Conservation (phyloP, 805 yeast species). For the Spencermartinsiella europaea region DNA sequence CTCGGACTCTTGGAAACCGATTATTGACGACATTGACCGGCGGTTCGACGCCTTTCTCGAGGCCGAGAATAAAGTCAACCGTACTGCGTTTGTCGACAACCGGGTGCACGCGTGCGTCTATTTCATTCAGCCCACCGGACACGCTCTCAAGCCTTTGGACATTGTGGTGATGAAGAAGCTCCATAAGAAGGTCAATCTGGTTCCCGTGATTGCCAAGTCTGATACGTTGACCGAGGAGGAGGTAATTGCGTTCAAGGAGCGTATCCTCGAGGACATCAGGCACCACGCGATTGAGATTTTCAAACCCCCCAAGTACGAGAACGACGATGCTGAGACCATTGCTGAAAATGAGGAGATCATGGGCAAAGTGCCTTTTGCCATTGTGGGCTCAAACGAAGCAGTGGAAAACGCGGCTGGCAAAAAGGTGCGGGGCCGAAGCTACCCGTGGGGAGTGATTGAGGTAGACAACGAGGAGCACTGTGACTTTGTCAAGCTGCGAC, state of each 20-base stretch:
- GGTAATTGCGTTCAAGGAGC: conserved; percentile 64
- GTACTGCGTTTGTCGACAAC: conserved; percentile 66
- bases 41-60: conserved; percentile 88
- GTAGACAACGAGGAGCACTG: conserved; percentile 92
- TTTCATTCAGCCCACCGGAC: conserved; percentile 97
- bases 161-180: conserved; percentile 81
- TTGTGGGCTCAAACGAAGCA: conserved; percentile 81
- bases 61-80: conserved; percentile 75
- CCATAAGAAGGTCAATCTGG: conserved; percentile 86
- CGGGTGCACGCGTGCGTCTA: conserved; percentile 91
- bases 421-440: conserved; percentile 80
- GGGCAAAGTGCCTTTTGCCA: conserved; percentile 81
- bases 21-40: conserved; percentile 78
- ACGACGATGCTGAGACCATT: conserved; percentile 80
- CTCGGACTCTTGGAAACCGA: conserved; percentile 78
- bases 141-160: conserved; percentile 82
- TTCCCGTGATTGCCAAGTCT: conserved; percentile 92
- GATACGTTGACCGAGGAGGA: conserved; percentile 91
- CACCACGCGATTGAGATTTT: conserved; percentile 72
- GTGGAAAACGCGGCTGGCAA: conserved; percentile 68
- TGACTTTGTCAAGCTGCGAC: conserved; percentile 86
- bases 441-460: conserved; percentile 97
- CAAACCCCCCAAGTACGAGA: conserved; percentile 69
- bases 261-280: conserved; percentile 71
- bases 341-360: conserved; percentile 61